A percentile compares a stretch with the other conserved stretches of the same genome.
Evolutionary conservation across 495 filamentous ascomycete genomes (phyloP).

Genomic region (Pseudomonodictys pantanalensis): DNA sequence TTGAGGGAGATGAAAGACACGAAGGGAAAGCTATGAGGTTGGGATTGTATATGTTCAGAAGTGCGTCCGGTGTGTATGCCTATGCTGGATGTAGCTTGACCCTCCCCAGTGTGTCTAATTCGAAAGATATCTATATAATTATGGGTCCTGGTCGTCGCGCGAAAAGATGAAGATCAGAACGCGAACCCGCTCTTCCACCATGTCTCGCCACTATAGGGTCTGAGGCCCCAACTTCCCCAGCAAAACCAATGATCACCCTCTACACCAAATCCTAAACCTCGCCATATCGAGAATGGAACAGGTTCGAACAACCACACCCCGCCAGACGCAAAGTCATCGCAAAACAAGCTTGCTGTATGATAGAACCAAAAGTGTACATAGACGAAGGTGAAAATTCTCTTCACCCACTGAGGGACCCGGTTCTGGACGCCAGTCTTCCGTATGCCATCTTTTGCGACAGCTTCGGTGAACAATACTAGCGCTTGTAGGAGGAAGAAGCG

Average conservation of each 20-base stretch:
- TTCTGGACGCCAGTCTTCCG: slow-evolving; percentile 18
- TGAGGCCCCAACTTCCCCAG: slow-evolving; percentile 32
- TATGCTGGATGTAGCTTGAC: too few species aligned
- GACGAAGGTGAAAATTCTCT: slow-evolving; percentile 34
- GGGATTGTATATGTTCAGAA: too few species aligned
- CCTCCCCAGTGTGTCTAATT: too few species aligned
- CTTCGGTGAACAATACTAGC: slow-evolving; percentile 37
- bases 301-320: slow-evolving; percentile 45
- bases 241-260: slow-evolving; percentile 40
- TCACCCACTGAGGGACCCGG: slow-evolving; percentile 25
- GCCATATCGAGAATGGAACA: slow-evolving; percentile 39
- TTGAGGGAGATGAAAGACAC: too few species aligned
- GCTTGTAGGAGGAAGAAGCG: slow-evolving; percentile 44
- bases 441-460: slow-evolving; percentile 1
- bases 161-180: slow-evolving; percentile 18
- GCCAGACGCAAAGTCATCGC: slow-evolving; percentile 44
- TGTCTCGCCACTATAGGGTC: slow-evolving; percentile 33
- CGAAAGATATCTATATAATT: too few species aligned
- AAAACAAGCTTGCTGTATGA: slow-evolving; percentile 38
- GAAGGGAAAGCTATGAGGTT: too few species aligned
- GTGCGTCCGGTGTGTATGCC: too few species aligned
- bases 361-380: slow-evolving; percentile 44
- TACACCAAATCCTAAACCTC: slow-evolving; percentile 41
- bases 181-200: slow-evolving; percentile 44
- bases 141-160: too few species aligned